A percentile compares a stretch with the other conserved stretches of the same genome.
phyloP scores from a whole-genome alignment of 495 filamentous ascomycete species.

The Neurospora pannonica region DNA sequence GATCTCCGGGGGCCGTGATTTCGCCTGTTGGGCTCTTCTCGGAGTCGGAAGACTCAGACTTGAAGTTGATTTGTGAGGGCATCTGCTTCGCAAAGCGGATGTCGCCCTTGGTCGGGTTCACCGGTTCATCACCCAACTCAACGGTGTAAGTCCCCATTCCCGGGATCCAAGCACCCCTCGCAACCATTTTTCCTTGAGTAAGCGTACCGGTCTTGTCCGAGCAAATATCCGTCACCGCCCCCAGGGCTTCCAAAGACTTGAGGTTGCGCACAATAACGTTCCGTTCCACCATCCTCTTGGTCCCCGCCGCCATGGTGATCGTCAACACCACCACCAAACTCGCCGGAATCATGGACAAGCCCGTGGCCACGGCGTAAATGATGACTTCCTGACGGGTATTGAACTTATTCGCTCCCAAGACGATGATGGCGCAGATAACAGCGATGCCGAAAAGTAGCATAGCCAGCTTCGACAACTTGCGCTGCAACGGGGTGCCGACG shows the following conservation, averaged over 20 bases:
- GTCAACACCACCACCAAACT: conserved; percentile 61
- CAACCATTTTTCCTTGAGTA: conserved; percentile 67
- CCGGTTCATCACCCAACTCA: conserved; percentile 41
- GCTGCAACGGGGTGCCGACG: conserved; percentile 70
- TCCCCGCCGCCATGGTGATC: conserved; percentile 70
- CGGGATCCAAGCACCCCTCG: conserved; percentile 72
- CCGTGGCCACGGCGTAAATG: conserved; percentile 70
- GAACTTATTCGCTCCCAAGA: conserved; percentile 68
- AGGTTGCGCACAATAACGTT: conserved; percentile 70
- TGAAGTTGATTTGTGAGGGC: conserved; percentile 20
- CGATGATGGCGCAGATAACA: conserved; percentile 66
- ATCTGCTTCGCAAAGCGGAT: conserved; percentile 14
- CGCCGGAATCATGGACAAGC: conserved; percentile 63
- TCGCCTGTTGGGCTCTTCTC: background rate
- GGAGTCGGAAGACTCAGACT: background rate
- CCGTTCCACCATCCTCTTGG: conserved; percentile 63
- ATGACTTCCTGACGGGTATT: conserved; percentile 63
- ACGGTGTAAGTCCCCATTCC: conserved; percentile 49
- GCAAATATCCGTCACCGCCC: conserved; percentile 79
- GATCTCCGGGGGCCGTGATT: background rate
- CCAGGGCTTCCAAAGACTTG: conserved; percentile 69
- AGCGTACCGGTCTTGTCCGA: conserved; percentile 82
- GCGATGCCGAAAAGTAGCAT: conserved; percentile 67
- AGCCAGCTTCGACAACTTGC: conserved; percentile 68
- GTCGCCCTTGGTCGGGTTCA: conserved; percentile 22